These are phyloP conservation scores for Epichloe hybrida DNA, from an alignment of 2,329 filamentous ascomycete species.

Conservation along the genomic window DNA sequence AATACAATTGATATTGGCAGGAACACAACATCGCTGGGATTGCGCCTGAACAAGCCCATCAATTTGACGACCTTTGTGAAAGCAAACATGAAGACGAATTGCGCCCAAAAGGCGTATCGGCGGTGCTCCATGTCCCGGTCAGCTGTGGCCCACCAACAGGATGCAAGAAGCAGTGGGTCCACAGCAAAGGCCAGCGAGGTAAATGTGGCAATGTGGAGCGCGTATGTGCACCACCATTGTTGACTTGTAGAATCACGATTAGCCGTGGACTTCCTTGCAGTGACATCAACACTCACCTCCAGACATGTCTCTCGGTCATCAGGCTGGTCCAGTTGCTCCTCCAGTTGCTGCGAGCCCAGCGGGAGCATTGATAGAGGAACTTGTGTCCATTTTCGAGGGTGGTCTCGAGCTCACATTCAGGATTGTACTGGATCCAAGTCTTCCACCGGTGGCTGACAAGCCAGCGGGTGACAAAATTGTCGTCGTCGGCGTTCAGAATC, in stretches of 20 bases:
- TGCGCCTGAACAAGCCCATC: constrained; percentile 69
- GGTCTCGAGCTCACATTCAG: constrained; percentile 81
- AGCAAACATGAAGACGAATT: constrained; percentile 60
- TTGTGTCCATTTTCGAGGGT: constrained; percentile 81
- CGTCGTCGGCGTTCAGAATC: constrained; percentile 89
- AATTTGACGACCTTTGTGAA: constrained; percentile 89
- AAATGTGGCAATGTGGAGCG: constrained; percentile 82
- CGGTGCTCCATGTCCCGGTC: constrained; percentile 42
- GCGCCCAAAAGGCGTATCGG: constrained; percentile 41
- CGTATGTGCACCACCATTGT: constrained; percentile 88
- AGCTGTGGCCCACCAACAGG: constrained; percentile 55
- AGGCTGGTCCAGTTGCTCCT: constrained; percentile 90
- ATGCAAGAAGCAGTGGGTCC: constrained; percentile 58
- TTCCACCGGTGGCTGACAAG: constrained; percentile 85
- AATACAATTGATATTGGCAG: constrained; percentile 79
- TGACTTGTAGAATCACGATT: constrained; percentile 39
- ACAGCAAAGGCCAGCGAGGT: constrained; percentile 73
- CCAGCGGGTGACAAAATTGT: constrained; percentile 97
- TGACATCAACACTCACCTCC: constrained; percentile 53
- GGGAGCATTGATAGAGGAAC: constrained; percentile 83
- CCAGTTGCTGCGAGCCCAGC: constrained; percentile 97
- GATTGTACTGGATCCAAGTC: constrained; percentile 89
- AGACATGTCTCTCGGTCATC: constrained; percentile 69
- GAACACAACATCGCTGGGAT: constrained; percentile 67
- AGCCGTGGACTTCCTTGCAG: not conserved